Conservation (phyloP, 78 protist genomes). For the Acrasis kona region DNA sequence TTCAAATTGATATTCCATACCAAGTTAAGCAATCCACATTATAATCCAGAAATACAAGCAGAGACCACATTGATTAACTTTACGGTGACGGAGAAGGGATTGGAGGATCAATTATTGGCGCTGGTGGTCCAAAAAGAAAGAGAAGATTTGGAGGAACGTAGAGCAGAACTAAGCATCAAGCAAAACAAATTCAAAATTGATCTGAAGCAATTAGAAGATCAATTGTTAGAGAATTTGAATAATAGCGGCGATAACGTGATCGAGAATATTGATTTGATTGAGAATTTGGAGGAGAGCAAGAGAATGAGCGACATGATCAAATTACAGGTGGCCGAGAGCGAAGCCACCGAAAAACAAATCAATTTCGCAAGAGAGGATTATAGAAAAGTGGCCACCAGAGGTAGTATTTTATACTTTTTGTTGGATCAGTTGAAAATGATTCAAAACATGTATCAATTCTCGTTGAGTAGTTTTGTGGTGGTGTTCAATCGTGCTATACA, state of each 20-base stretch:
- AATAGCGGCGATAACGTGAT: constrained; percentile 66
- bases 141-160: constrained; percentile 62
- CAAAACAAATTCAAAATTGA: constrained; percentile 61
- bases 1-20: constrained; percentile 70
- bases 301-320: constrained; percentile 44
- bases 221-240: constrained; percentile 48
- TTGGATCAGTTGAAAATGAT: constrained; percentile 48
- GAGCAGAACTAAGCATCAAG: constrained; percentile 27
- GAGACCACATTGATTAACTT: constrained; percentile 82
- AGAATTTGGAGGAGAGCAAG: constrained; percentile 64
- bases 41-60: constrained; percentile 78
- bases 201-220: constrained; percentile 51
- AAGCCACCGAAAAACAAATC: constrained; percentile 51
- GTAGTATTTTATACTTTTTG: constrained; percentile 68
- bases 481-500: constrained; percentile 56
- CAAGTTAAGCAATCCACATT: constrained; percentile 76
- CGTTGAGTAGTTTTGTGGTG: constrained; percentile 50
- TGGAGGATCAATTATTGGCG: constrained; percentile 87
- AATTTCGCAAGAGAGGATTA: constrained; percentile 39
- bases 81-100: constrained; percentile 72
- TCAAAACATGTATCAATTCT: constrained; percentile 69
- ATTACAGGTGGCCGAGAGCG: constrained; percentile 37
- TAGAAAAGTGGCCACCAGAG: constrained; percentile 67
- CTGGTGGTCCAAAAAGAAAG: constrained; percentile 71
- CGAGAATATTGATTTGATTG: constrained; percentile 54